Base-by-base conservation (phyloP, 1,139 yeast species). In the Meyerozyma carpophila region DNA sequence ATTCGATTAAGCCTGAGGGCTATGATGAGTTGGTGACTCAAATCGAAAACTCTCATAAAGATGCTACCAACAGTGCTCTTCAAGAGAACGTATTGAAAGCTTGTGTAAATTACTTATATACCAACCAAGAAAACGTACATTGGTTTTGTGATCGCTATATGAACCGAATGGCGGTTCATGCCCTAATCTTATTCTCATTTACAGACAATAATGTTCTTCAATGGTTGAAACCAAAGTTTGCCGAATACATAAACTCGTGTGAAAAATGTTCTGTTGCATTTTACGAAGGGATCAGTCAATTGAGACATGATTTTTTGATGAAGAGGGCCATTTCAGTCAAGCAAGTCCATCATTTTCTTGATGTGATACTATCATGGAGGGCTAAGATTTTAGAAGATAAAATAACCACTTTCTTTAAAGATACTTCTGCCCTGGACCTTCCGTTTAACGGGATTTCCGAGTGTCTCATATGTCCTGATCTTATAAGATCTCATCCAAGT, bases 101-200 rank as follows among this genome's bases (percentile, higher is more conserved):
- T 10, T 38, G 40, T 25, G 38, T 41, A 10, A n/a, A 20, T 9
- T 41, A 41, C 28, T 20, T 41, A 5, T 21, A 32, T 13, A n/a
- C 27, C 11, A 32, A 41, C 40, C 16, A 18, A 21, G 11, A 11
- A 7, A 24, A 34, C 16, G 26, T 11, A 21, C 89, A 84, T 51
- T 63, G 81, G 58, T 82, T 80, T 56, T 83, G 90, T 60, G 77
- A 81, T 56, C 64, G 65, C 10, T 57, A 60, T 32, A 64, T 77
- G 54, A 66, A 62, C 41, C 75, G 77, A 5, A 67, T 79, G 21
- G 66, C 82, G 9, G 66, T 74, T 21, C 82, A 82, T 56, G 62
- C 75, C 7, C 58, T 84, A 44, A 76, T 84, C 16, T 65, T 82
- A 44, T 82, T 82, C 55, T 80, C 87, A 8, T 80, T 82, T 52